Conservation (phyloP, 805 yeast genomes). For the Candida adriatica region DNA sequence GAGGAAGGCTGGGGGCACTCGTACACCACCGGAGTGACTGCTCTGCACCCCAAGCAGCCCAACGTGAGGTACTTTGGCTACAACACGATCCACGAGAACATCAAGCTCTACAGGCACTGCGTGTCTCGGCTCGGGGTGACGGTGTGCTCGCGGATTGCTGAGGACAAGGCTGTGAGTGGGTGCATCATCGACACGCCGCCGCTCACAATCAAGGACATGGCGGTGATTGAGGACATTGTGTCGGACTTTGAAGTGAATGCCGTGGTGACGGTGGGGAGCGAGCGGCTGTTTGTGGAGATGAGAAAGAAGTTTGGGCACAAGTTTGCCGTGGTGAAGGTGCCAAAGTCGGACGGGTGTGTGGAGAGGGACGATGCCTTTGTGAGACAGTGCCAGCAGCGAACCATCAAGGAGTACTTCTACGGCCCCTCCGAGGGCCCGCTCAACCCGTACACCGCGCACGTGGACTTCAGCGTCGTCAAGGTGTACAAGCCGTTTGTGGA, state of each 20-base stretch:
- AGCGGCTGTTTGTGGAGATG: conserved; percentile 58
- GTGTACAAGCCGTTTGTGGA: conserved; percentile 48
- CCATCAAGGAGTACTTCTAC: conserved; percentile 84
- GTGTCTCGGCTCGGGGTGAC: conserved; percentile 26
- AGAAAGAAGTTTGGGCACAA: conserved; percentile 40
- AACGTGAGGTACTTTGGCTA: conserved; percentile 76
- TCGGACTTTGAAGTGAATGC: conserved; percentile 51
- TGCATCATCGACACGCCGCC: conserved; percentile 72
- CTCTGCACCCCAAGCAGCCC: conserved; percentile 84
- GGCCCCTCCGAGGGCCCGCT: conserved; percentile 62
- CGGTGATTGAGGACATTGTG: conserved; percentile 48
- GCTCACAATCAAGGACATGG: conserved; percentile 41
- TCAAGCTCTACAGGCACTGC: conserved; percentile 20
- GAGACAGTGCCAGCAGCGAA: conserved; percentile 66
- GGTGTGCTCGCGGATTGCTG: conserved; percentile 38
- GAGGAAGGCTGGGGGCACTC: conserved; percentile 77
- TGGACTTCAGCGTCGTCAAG: conserved; percentile 51
- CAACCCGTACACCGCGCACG: conserved; percentile 82
- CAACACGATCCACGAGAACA: conserved; percentile 50
- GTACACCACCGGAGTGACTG: conserved; percentile 66
- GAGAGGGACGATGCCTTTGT: conserved; percentile 63
- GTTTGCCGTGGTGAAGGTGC: conserved; percentile 44
- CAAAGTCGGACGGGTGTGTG: conserved; percentile 70
- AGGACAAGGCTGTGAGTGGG: conserved; percentile 50
- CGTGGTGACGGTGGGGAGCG: conserved; percentile 70